These are phyloP conservation scores for Hibiscus tridactylites DNA, from an alignment of 345 rosid species.

Conservation along the genomic window DNA sequence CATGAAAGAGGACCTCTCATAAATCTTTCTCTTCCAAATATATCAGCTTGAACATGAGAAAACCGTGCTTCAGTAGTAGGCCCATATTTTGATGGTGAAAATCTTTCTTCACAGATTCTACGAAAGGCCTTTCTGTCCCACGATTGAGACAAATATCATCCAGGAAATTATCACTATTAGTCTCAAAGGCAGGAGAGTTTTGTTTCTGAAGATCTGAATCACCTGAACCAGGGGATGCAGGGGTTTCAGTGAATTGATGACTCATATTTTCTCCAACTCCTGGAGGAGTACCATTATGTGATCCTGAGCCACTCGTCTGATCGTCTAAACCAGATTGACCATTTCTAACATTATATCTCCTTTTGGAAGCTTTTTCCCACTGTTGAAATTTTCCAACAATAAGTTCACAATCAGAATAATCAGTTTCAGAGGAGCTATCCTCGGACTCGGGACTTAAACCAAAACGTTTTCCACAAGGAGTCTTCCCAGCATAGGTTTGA, in stretches of 20 bases:
- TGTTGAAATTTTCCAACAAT: slow-evolving; percentile 40
- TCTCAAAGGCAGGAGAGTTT: not conserved
- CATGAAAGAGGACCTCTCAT: not conserved
- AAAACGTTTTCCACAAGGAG: slow-evolving; percentile 28
- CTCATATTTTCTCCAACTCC: slow-evolving; percentile 18
- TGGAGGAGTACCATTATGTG: slow-evolving; percentile 15
- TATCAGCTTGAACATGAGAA: slow-evolving; percentile 8
- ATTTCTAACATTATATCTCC: slow-evolving; percentile 25
- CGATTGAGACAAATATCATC: not conserved
- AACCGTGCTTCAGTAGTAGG: not conserved
- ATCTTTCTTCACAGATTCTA: slow-evolving; percentile 1
- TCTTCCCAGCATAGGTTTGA: slow-evolving; percentile 25
- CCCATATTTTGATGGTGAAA: slow-evolving; percentile 4
- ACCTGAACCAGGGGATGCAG: slow-evolving; percentile 21
- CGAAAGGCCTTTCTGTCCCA: not conserved
- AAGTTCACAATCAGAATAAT: slow-evolving; percentile 68
- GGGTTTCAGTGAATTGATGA: slow-evolving; percentile 17
- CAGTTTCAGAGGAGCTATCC: slow-evolving; percentile 31
- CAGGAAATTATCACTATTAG: not conserved
- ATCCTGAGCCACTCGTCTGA: slow-evolving; percentile 25
- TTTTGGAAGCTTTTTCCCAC: slow-evolving; percentile 58
- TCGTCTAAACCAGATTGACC: slow-evolving; percentile 22
- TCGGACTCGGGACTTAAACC: slow-evolving; percentile 43
- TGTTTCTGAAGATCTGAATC: slow-evolving; percentile 10
- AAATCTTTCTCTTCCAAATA: slow-evolving; percentile 6